Evolutionary conservation across 2,329 filamentous ascomycete species (phyloP).

Genomic region (Helminthosporium solani): DNA sequence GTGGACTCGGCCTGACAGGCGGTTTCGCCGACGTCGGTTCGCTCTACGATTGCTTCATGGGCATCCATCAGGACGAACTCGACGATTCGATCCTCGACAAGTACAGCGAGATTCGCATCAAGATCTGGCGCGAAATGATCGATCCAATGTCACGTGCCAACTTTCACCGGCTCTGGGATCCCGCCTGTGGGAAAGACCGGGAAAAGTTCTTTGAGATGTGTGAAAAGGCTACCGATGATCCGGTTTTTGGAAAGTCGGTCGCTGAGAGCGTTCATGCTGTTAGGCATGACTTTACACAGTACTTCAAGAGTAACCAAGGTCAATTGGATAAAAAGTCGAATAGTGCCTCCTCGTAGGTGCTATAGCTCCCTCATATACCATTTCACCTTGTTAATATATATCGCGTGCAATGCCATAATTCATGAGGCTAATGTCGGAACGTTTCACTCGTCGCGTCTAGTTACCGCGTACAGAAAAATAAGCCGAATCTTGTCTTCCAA

Average conservation of each 20-base stretch:
- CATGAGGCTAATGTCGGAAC: no score
- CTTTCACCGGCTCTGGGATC: conserved; percentile 39
- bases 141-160: conserved; percentile 45
- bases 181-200: conserved; percentile 23
- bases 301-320: conserved; percentile 31
- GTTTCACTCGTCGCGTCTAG: no score
- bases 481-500: no score
- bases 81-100: conserved; percentile 39
- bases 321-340: neutral
- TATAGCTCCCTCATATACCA: no score
- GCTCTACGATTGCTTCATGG: conserved; percentile 58
- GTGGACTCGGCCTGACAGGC: conserved; percentile 63
- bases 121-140: conserved; percentile 38
- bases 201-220: conserved; percentile 39
- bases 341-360: neutral
- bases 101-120: conserved; percentile 37
- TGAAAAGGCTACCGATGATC: conserved; percentile 30
- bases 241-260: conserved; percentile 27
- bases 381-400: no score
- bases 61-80: conserved; percentile 36
- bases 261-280: conserved; percentile 30
- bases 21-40: conserved; percentile 65
- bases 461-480: no score
- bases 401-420: no score
- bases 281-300: conserved; percentile 39